Conservation (phyloP, 108 stramenopile species). For the Halocafeteria seosinensis region DNA sequence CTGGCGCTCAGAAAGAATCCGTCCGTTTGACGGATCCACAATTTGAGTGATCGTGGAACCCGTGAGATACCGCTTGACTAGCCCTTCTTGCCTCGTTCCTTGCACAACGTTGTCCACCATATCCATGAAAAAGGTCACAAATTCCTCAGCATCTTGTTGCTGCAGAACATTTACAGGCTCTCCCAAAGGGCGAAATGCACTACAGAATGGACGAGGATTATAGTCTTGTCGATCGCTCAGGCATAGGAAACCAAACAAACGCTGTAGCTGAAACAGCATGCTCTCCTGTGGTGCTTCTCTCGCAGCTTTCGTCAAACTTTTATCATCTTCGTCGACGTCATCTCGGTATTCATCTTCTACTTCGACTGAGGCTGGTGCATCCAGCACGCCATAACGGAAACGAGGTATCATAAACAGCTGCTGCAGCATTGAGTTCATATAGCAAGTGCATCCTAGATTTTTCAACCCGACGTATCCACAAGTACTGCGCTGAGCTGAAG, state of each 20-base stretch:
- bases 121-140: slow-evolving; percentile 25
- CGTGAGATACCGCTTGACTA: slow-evolving; percentile 23
- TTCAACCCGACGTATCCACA: slow-evolving; percentile 32
- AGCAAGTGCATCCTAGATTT: slow-evolving; percentile 47
- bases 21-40: slow-evolving; percentile 17
- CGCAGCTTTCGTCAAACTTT: background rate
- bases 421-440: slow-evolving; percentile 46
- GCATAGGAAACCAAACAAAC: slow-evolving; percentile 15
- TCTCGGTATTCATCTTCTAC: background rate
- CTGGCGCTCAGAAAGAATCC: slow-evolving; percentile 19
- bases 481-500: background rate
- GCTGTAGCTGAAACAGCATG: slow-evolving; percentile 8
- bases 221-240: background rate
- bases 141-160: slow-evolving; percentile 47
- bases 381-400: slow-evolving; percentile 3
- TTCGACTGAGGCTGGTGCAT: background rate
- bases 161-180: slow-evolving; percentile 25
- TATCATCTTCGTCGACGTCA: background rate
- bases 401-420: slow-evolving; percentile 20
- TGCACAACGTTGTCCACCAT: slow-evolving; percentile 11
- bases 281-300: background rate
- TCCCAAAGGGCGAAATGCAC: slow-evolving; percentile 23
- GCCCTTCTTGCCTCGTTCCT: slow-evolving; percentile 1
- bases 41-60: slow-evolving; percentile 30
- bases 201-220: slow-evolving; percentile 3